Conservation (phyloP, 2,329 filamentous ascomycete genomes). For the Penicillium brasilianum region DNA sequence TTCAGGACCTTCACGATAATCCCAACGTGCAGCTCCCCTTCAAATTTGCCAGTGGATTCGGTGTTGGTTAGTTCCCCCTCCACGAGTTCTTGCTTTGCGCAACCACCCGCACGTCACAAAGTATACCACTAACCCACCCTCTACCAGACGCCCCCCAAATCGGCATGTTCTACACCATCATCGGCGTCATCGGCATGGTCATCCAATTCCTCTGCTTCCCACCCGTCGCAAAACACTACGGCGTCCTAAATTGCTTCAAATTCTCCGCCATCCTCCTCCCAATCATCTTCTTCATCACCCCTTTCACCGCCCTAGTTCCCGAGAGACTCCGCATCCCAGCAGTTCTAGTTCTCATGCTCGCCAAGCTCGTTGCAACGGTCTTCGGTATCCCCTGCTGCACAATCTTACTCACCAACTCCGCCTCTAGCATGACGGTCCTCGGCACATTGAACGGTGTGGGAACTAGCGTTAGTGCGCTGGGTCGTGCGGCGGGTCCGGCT, state of each 20-base stretch:
- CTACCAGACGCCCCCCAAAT: conserved; percentile 71
- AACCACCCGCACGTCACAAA: background rate
- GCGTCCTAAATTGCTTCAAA: conserved; percentile 75
- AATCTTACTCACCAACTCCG: conserved; percentile 89
- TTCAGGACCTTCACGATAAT: conserved; percentile 58
- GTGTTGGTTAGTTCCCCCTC: conserved; percentile 53
- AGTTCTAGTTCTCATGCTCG: conserved; percentile 70
- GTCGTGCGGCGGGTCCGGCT: conserved; percentile 78
- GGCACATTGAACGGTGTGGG: conserved; percentile 92
- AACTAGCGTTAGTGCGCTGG: conserved; percentile 79
- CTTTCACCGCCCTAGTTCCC: conserved; percentile 73
- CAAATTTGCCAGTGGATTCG: conserved; percentile 82
- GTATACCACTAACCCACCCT: background rate
- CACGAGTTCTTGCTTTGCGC: background rate
- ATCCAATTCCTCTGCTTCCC: conserved; percentile 89
- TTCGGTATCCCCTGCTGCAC: conserved; percentile 88
- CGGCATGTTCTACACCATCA: conserved; percentile 82
- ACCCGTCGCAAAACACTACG: conserved; percentile 71
- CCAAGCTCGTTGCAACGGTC: conserved; percentile 77
- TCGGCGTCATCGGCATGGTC: conserved; percentile 77
- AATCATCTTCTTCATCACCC: conserved; percentile 77
- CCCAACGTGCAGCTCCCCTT: conserved; percentile 70
- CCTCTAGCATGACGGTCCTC: conserved; percentile 73
- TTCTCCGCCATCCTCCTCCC: conserved; percentile 72
- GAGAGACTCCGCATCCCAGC: conserved; percentile 59